These are phyloP conservation scores for Fusarium staphyleae DNA, from an alignment of 2,329 filamentous ascomycete genomes.

Conservation along the genomic window DNA sequence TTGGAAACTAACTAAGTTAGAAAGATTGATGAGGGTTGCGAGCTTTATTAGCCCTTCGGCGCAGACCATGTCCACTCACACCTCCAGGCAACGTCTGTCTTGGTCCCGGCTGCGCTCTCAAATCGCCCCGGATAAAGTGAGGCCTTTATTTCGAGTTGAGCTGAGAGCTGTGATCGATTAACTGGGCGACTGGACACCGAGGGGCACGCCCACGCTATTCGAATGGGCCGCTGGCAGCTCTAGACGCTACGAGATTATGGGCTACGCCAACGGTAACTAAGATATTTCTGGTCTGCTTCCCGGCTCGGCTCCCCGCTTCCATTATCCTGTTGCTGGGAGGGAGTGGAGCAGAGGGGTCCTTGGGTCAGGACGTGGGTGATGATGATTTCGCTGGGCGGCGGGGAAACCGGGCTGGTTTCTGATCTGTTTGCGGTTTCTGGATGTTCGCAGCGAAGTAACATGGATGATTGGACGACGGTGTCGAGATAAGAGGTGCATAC, in stretches of 20 bases:
- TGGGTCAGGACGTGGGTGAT: constrained; percentile 5
- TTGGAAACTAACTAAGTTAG: no score
- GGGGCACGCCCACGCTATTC: no score
- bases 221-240: not conserved
- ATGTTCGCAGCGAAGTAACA: not conserved
- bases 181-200: no score
- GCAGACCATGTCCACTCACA: constrained; percentile 26
- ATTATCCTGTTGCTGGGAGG: constrained; percentile 25
- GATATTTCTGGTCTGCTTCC: constrained; percentile 24
- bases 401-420: constrained; percentile 8
- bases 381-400: constrained; percentile 10
- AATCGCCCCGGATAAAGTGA: constrained; percentile 20
- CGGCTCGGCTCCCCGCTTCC: constrained; percentile 35
- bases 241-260: constrained; percentile 24
- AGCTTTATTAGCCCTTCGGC: constrained; percentile 13
- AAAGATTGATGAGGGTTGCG: constrained; percentile 23
- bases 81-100: constrained; percentile 13
- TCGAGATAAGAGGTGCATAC: constrained; percentile 28
- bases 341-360: constrained; percentile 24
- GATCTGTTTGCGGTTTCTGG: constrained; percentile 5
- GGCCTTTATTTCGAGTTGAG: constrained; percentile 15
- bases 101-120: constrained; percentile 22
- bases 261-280: constrained; percentile 36
- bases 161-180: not conserved
- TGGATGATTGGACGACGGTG: constrained; percentile 20